Evolutionary conservation across 2,329 filamentous ascomycete species (phyloP).

Genomic region (Aureobasidium pullulans): DNA sequence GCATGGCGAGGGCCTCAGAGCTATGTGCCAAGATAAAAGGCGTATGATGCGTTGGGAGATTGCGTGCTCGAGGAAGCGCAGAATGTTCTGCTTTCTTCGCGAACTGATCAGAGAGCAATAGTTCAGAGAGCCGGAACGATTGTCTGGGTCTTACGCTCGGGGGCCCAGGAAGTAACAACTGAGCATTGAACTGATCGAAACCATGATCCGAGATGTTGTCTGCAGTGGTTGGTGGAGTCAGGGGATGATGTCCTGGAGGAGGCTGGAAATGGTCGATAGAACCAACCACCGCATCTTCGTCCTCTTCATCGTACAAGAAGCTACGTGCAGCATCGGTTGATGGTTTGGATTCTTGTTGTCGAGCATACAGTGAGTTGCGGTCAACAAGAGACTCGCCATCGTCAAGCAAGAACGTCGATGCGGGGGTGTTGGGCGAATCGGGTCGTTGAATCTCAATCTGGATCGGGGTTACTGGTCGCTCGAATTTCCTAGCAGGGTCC

Average conservation of each 20-base stretch:
- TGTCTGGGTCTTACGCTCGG: neutral
- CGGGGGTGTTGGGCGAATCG: neutral
- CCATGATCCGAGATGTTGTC: constrained; percentile 17
- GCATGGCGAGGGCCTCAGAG: constrained; percentile 69
- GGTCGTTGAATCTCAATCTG: neutral
- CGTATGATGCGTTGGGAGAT: constrained; percentile 44
- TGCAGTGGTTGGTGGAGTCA: constrained; percentile 37
- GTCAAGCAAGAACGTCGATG: constrained; percentile 44
- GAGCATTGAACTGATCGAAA: neutral
- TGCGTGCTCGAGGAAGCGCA: constrained; percentile 4
- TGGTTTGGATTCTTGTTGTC: neutral
- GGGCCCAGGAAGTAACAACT: constrained; percentile 3
- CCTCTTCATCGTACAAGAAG: constrained; percentile 43
- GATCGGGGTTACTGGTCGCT: neutral
- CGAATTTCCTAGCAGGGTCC: neutral
- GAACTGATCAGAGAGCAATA: neutral
- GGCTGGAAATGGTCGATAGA: constrained; percentile 19
- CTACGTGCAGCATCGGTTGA: constrained; percentile 31
- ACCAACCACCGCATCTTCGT: constrained; percentile 27
- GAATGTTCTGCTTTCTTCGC: constrained; percentile 5
- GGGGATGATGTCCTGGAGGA: constrained; percentile 31
- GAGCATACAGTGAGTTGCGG: constrained; percentile 32
- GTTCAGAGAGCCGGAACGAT: constrained; percentile 8
- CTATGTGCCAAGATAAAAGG: constrained; percentile 78
- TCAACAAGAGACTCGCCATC: constrained; percentile 51